These are phyloP conservation scores for Globisporangium canariense DNA, from an alignment of 352 stramenopile species.

Conservation along the genomic window DNA sequence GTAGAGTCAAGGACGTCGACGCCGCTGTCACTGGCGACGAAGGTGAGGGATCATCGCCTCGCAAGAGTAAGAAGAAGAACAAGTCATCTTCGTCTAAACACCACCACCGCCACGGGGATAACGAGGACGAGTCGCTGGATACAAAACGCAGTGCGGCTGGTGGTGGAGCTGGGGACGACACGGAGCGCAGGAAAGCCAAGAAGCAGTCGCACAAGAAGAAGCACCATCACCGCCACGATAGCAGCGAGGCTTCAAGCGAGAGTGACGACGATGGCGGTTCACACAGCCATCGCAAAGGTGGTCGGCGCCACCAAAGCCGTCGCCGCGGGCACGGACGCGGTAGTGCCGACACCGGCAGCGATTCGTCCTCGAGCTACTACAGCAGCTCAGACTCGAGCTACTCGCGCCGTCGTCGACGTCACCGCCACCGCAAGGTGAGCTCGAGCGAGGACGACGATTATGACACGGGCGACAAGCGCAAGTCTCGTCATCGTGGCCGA, in stretches of 20 bases:
- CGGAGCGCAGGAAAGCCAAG: constrained; percentile 24
- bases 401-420: constrained; percentile 36
- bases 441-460: constrained; percentile 60
- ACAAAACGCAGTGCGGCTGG: constrained; percentile 1
- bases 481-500: constrained; percentile 19
- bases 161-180: constrained; percentile 2
- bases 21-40: constrained; percentile 21
- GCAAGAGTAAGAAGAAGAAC: constrained; percentile 66
- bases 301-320: constrained; percentile 21
- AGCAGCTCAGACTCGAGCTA: constrained; percentile 46
- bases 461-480: constrained; percentile 44
- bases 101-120: constrained; percentile 26
- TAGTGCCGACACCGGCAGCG: constrained; percentile 33
- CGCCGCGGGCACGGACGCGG: constrained; percentile 15
- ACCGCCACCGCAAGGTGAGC: constrained; percentile 31
- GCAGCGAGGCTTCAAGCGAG: constrained; percentile 40
- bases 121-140: constrained; percentile 8
- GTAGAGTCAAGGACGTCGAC: constrained; percentile 31
- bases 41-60: constrained; percentile 33
- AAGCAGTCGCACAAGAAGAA: constrained; percentile 52
- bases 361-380: constrained; percentile 44
- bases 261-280: constrained; percentile 25
- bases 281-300: constrained; percentile 22
- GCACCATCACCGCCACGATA: constrained; percentile 33
- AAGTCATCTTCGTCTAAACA: constrained; percentile 22